Base-by-base conservation (phyloP, 441 rosid species). In the Eruca vesicaria region DNA sequence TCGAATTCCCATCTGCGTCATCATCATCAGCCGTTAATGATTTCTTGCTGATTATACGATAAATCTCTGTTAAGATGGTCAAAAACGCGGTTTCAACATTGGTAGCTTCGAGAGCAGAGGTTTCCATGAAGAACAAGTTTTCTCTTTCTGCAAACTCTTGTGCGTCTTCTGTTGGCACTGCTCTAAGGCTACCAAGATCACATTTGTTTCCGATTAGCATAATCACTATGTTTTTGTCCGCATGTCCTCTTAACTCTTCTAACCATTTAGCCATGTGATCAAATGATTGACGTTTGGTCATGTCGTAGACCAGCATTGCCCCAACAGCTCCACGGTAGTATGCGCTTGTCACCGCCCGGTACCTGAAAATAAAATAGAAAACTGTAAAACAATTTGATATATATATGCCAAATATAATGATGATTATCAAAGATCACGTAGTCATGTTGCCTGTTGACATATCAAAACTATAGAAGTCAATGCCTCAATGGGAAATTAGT, bases 41-140 rank as follows among this genome's bases (percentile, higher is more conserved):
- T 81, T 87, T 90, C 87, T 90, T 90, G 83, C 93, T 75, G 69
- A 88, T 84, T 75, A 90, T 82, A 77, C 86, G 76, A 18, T 88
- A 90, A 38, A 89, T 89, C 26, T 23, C 26, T 23, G 26, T 23
- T 23, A 23, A 23, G 35, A 87, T 84, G 0, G 92, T 86, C 31
- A 86, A 63, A 76, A 86, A 86, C 12, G 90, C 84, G 0, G 88
- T 69, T 75, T 84, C 88, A 0, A 86, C 87, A 8, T 86, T 84
- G 4, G 90, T 84, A 23, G 88, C 73, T 81, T 86, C 88, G 0
- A 84, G 84, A 31, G 88, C 88, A 2, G 88, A 86, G 5, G 90
- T 86, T 75, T 86, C 90, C 88, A 83, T 84, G 76, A 83, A 83
- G 85, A 86, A 84, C 38, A 86, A 80, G 58, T 83, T 86, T 81